phyloP scores from a whole-genome alignment of 441 rosid genomes.

The Erysimum cheiri region DNA sequence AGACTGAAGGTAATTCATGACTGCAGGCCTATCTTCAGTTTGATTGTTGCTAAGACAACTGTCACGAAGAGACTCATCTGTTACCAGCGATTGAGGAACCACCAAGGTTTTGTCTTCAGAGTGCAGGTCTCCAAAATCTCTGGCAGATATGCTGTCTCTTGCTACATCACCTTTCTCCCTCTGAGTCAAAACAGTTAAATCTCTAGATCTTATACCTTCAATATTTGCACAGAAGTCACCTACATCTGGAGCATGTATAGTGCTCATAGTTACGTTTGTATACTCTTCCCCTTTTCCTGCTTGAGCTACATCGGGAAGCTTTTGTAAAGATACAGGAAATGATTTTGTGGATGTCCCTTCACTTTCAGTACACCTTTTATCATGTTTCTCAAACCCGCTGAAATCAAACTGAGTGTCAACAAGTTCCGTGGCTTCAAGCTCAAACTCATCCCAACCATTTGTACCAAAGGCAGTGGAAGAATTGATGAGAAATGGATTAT shows the following conservation, averaged over 20 bases:
- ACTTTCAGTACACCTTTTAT: conserved; percentile 43
- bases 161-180: conserved; percentile 47
- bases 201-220: conserved; percentile 40
- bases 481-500: conserved; percentile 70
- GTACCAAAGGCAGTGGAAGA: conserved; percentile 86
- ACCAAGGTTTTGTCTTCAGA: conserved; percentile 40
- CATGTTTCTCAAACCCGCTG: conserved; percentile 43
- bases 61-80: conserved; percentile 26
- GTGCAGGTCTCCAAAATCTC: conserved; percentile 47
- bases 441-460: conserved; percentile 91
- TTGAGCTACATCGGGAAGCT: conserved; percentile 41
- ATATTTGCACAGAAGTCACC: conserved; percentile 39
- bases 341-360: conserved; percentile 30
- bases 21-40: conserved; percentile 27
- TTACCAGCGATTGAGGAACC: conserved; percentile 29
- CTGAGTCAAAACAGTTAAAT: conserved; percentile 41
- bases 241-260: conserved; percentile 41
- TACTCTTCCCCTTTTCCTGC: conserved; percentile 42
- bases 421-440: conserved; percentile 59
- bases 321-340: conserved; percentile 30
- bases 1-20: conserved; percentile 40
- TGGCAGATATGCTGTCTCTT: conserved; percentile 47
- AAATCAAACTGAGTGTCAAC: conserved; percentile 49
- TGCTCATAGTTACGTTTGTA: conserved; percentile 32
- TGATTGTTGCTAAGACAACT: conserved; percentile 26